Evolutionary conservation across 495 filamentous ascomycete species (phyloP).

Genomic region (Oidiodendron maius): DNA sequence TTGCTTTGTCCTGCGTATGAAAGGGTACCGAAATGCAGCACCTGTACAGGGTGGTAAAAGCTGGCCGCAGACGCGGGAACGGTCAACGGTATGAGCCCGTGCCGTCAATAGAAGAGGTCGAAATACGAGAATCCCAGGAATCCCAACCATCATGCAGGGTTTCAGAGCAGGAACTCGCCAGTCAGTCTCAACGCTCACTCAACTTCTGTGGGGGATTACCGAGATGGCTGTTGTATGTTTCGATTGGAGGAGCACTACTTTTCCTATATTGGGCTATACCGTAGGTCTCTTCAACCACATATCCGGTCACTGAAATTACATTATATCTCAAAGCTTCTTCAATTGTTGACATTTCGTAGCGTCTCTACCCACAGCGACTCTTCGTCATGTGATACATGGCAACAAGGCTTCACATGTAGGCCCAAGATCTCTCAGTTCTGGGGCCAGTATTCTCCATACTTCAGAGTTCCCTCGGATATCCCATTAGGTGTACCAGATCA

Average conservation of each 20-base stretch:
- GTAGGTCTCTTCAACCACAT: slow-evolving; percentile 18
- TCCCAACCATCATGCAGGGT: too few species aligned
- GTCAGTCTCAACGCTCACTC: not conserved
- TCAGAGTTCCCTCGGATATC: slow-evolving; percentile 60
- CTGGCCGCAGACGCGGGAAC: too few species aligned
- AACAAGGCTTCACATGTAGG: slow-evolving; percentile 59
- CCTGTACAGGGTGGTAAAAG: too few species aligned
- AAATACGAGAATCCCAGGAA: too few species aligned
- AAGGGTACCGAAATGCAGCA: too few species aligned
- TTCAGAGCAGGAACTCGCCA: too few species aligned
- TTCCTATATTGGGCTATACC: slow-evolving; percentile 11
- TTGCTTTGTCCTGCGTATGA: too few species aligned
- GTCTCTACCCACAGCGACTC: slow-evolving; percentile 1
- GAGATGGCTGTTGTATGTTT: slow-evolving; percentile 5
- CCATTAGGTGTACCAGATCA: slow-evolving; percentile 46
- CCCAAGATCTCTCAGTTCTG: slow-evolving; percentile 59
- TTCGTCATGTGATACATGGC: slow-evolving; percentile 49
- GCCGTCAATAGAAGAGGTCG: too few species aligned
- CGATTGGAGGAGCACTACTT: slow-evolving; percentile 9
- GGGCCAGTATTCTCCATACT: slow-evolving; percentile 86
- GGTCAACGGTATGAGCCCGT: too few species aligned
- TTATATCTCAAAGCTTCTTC: not conserved
- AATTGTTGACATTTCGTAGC: too few species aligned
- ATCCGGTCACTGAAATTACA: not conserved
- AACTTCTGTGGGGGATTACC: not conserved